Evolutionary conservation across 345 rosid genomes (phyloP).

Genomic region (Draba incana): DNA sequence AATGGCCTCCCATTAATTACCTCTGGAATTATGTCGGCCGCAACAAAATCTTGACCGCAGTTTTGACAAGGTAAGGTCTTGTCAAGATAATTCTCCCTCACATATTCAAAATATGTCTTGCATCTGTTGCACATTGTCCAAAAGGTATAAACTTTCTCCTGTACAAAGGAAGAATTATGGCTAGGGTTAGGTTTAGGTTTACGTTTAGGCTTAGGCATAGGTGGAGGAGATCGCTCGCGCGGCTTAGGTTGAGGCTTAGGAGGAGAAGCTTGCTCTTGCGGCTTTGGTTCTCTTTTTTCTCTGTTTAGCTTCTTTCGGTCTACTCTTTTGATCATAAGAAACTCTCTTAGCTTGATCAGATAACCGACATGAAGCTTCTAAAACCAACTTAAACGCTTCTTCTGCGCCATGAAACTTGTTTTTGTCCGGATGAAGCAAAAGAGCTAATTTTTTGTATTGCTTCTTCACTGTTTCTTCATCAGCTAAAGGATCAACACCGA

Average conservation of each 20-base stretch:
- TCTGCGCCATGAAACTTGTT: constrained; percentile 65
- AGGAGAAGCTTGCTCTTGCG: too few species aligned
- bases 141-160: constrained; percentile 49
- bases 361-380: constrained; percentile 68
- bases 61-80: constrained; percentile 68
- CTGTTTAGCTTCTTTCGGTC: too few species aligned
- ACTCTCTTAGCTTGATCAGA: constrained; percentile 64
- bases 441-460: constrained; percentile 65
- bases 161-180: constrained; percentile 29
- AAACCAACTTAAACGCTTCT: constrained; percentile 67
- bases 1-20: constrained; percentile 23
- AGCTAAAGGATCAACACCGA: constrained; percentile 59
- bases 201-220: too few species aligned
- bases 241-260: too few species aligned
- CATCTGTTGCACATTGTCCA: constrained; percentile 82
- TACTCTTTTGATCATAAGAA: constrained; percentile 57
- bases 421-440: constrained; percentile 81
- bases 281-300: too few species aligned
- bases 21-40: constrained; percentile 49
- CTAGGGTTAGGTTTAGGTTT: too few species aligned
- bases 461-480: constrained; percentile 62
- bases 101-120: constrained; percentile 64
- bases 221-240: too few species aligned
- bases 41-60: constrained; percentile 61
- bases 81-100: constrained; percentile 55